Evolutionary conservation across 208 protist species (phyloP).

Genomic region (Leptomonas seymouri): DNA sequence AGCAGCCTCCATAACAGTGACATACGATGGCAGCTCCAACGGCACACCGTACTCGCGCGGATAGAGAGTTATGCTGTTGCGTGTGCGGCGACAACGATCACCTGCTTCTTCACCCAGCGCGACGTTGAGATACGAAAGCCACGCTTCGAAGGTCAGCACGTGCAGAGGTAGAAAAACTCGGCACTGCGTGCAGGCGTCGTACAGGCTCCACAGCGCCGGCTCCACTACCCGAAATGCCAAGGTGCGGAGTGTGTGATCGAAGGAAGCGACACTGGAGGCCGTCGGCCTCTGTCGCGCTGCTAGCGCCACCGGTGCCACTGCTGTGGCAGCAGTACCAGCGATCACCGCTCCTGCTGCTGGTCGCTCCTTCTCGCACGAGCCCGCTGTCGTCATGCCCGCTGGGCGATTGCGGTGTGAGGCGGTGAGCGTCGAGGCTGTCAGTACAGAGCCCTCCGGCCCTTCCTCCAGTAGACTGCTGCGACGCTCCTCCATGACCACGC

Average conservation of each 20-base stretch:
- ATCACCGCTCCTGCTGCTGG: background rate
- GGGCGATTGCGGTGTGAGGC: slow-evolving; percentile 7
- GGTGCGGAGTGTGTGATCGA: slow-evolving; percentile 58
- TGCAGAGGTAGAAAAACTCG: slow-evolving; percentile 13
- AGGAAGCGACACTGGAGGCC: background rate
- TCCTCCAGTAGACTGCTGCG: slow-evolving; percentile 57
- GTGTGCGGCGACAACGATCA: background rate
- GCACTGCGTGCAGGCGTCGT: slow-evolving; percentile 32
- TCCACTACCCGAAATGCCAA: slow-evolving; percentile 80
- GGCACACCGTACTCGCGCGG: background rate
- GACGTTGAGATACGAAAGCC: slow-evolving; percentile 9
- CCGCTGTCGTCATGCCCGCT: background rate
- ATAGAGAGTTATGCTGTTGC: background rate
- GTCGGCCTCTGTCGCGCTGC: background rate
- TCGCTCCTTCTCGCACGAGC: background rate
- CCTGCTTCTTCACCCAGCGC: background rate
- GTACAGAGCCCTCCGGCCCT: slow-evolving; percentile 67
- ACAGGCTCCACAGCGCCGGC: slow-evolving; percentile 60
- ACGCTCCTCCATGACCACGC: slow-evolving; percentile 82
- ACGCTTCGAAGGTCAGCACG: slow-evolving; percentile 20
- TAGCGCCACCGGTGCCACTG: background rate
- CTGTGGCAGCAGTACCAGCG: background rate
- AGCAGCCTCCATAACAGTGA: slow-evolving; percentile 21
- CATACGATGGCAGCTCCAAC: slow-evolving; percentile 1
- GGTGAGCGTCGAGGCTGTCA: slow-evolving; percentile 51